Percentiles rank a stretch among this genome's conserved stretches.
Evolutionary conservation across 2,329 filamentous ascomycete species (phyloP).

Genomic region (Pyrenophora graminea): DNA sequence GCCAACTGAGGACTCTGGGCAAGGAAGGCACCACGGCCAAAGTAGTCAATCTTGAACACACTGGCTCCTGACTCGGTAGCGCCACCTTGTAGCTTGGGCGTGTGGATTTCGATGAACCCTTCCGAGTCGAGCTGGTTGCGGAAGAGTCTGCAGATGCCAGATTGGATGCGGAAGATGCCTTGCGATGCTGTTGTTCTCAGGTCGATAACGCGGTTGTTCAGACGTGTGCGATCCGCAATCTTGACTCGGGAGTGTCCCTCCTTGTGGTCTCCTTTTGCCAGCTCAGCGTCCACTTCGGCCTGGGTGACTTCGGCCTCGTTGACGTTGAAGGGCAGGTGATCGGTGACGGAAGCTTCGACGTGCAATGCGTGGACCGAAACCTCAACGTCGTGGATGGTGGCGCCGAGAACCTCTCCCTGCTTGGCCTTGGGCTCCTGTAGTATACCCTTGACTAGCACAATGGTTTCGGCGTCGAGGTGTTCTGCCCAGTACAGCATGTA

Average conservation of each 20-base stretch:
- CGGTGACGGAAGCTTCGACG: conserved; percentile 63
- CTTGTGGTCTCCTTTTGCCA: conserved; percentile 56
- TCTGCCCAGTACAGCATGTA: conserved; percentile 88
- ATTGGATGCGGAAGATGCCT: conserved; percentile 84
- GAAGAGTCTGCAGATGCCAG: conserved; percentile 79
- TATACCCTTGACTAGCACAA: conserved; percentile 75
- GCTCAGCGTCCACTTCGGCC: conserved; percentile 59
- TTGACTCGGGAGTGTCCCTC: conserved; percentile 63
- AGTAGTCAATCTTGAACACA: conserved; percentile 92
- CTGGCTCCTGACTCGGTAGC: conserved; percentile 90
- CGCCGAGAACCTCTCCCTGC: conserved; percentile 71
- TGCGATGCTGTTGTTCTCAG: conserved; percentile 85
- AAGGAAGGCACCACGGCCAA: conserved; percentile 81
- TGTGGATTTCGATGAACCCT: conserved; percentile 91
- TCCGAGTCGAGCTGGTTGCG: conserved; percentile 72
- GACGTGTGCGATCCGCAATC: conserved; percentile 72
- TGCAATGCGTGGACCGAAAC: conserved; percentile 70
- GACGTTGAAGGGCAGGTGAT: conserved; percentile 69
- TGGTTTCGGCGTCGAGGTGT: conserved; percentile 75
- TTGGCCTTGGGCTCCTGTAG: conserved; percentile 71
- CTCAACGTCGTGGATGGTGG: conserved; percentile 76
- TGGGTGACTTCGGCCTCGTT: conserved; percentile 69
- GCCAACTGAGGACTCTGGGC: conserved; percentile 90
- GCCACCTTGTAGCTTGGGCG: conserved; percentile 85
- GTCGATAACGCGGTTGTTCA: conserved; percentile 80